Evolutionary conservation across 768 basidiomycete genomes (phyloP), one percentile per base, ranked within the genome.

Genomic region (Hebeloma cylindrosporum): DNA sequence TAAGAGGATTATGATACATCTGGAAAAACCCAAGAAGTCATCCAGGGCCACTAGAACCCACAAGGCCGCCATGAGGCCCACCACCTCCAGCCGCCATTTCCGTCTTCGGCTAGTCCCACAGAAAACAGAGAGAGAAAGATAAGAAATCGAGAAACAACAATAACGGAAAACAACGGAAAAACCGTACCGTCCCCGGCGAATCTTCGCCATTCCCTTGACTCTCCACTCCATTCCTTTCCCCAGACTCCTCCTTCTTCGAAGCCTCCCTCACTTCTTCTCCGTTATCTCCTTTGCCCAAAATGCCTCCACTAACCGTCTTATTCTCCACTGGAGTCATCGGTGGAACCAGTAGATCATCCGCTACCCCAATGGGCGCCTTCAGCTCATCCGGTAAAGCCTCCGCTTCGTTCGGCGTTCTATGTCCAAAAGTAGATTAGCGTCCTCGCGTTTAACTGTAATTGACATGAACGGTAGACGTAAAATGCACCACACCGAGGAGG

Each of bases 21-120:
- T 80, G 77, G 48, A 83, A 60, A 65, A 87, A 85, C 25, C 78
- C 72, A 20, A 84, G 65, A 31, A 87, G 62, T 3, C 82, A 76
- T 27, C 66, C 63, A 33, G 62, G 42, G 17, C 54, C 60, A 27
- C 53, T 46, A 42, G 37, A 26, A 30, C 40, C 48, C 49, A 22
- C 48, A 46, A 46, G 50, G 36, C 26, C 28, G 29, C 52, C 51
- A 53, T 51, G 49, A 38, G 52, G 49, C 48, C 21, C 40, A 11
- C 28, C 43, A 40, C 40, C 41, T 29, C 38, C 41, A 40, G 5
- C 37, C 36, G 45, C 35, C 39, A 26, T 39, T 25, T 50, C 52
- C 34, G 44, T 13, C 32, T 43, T 43, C 27, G 52, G 39, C 45
- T 49, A 17, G 29, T 29, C 21, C 47, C 34, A 22, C 33, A 39